These are phyloP conservation scores for Chrysophaeum taylorii DNA, from an alignment of 352 stramenopile species.

Conservation along the genomic window DNA sequence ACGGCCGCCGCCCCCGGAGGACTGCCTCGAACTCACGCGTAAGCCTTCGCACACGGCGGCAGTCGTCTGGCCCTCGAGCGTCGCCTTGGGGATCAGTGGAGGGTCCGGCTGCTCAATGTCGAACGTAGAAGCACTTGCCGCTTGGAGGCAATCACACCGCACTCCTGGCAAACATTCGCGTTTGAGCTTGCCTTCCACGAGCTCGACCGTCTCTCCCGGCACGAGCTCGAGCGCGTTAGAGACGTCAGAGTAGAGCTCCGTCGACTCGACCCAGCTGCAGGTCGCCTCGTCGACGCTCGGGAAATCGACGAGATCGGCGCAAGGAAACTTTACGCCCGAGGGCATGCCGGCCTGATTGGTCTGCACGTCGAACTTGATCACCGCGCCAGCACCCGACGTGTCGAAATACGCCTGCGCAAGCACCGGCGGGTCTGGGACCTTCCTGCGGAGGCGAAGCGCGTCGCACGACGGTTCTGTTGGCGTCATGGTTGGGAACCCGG, in stretches of 20 bases:
- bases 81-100: neutral
- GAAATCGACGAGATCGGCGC: slow-evolving; percentile 2
- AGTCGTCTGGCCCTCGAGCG: neutral
- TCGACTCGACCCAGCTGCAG: neutral
- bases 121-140: no score
- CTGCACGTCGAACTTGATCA: neutral
- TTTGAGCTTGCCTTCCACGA: neutral
- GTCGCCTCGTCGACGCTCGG: neutral
- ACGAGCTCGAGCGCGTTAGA: neutral
- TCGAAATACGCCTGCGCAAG: neutral
- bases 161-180: neutral
- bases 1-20: neutral
- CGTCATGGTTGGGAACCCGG: neutral
- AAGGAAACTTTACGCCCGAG: neutral
- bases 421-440: neutral
- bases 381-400: neutral
- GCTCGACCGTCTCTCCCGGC: neutral
- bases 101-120: no score
- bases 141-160: no score
- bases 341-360: neutral
- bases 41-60: neutral
- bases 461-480: neutral
- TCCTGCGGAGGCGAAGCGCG: neutral
- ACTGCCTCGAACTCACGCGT: neutral
- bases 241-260: neutral